Evolutionary conservation across 805 yeast species (phyloP).

Genomic region (Starmerella lactis-condensi): DNA sequence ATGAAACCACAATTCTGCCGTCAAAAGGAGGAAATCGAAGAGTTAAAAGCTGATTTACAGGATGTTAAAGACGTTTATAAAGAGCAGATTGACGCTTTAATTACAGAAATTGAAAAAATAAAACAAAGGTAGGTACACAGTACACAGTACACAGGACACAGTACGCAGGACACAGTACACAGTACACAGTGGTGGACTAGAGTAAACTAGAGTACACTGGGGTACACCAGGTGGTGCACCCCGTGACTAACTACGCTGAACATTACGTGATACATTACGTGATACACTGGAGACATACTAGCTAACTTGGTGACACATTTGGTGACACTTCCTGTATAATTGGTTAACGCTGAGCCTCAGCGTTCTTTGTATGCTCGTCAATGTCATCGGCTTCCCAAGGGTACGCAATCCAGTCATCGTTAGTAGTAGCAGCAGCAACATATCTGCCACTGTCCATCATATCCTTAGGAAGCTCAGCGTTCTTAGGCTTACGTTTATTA

Average conservation of each 20-base stretch:
- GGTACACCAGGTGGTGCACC: no score
- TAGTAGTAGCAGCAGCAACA: constrained; percentile 54
- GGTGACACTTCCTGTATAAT: no score
- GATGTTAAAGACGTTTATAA: constrained; percentile 75
- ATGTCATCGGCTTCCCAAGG: constrained; percentile 82
- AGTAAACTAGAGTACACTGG: no score
- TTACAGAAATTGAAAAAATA: constrained; percentile 25
- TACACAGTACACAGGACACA: no score
- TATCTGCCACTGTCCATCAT: constrained; percentile 49
- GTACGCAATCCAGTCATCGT: constrained; percentile 71
- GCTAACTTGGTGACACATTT: no score
- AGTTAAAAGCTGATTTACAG: constrained; percentile 67
- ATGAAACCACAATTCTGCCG: constrained; percentile 57
- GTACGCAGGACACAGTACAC: no score
- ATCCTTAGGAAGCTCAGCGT: constrained; percentile 47
- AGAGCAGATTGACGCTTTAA: constrained; percentile 74
- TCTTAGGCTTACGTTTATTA: constrained; percentile 66
- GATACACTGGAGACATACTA: no score
- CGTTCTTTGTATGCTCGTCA: constrained; percentile 51
- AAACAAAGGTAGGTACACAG: not conserved
- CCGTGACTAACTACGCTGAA: no score
- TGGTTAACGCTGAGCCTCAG: no score
- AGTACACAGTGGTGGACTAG: no score
- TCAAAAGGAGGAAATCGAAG: constrained; percentile 69
- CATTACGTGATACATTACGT: no score